Evolutionary conservation across 2,329 filamentous ascomycete genomes (phyloP).

Genomic region (Botrytis pseudocinerea): DNA sequence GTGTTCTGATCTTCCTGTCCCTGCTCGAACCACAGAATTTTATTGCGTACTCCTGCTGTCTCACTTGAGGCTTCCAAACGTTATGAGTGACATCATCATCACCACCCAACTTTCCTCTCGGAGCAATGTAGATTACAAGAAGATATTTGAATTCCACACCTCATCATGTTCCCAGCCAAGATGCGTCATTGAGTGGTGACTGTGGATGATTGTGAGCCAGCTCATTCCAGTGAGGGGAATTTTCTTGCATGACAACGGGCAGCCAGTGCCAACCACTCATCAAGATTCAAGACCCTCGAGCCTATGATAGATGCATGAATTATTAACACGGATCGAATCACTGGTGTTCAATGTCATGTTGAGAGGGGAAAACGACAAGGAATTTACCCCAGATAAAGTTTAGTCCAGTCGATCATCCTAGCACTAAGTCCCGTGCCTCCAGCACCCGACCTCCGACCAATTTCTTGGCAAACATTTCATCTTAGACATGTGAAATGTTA

Average conservation of each 20-base stretch:
- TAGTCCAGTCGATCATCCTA: background rate
- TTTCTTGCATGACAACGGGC: background rate
- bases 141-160: background rate
- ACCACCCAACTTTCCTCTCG: background rate
- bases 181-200: background rate
- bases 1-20: background rate
- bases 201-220: background rate
- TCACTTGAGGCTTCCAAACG: background rate
- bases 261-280: background rate
- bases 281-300: background rate
- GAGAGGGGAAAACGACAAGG: background rate
- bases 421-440: constrained; percentile 13
- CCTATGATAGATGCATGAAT: background rate
- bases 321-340: constrained; percentile 1
- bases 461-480: constrained; percentile 16
- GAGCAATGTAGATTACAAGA: background rate
- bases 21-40: background rate
- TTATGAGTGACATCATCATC: background rate
- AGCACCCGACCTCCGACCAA: background rate
- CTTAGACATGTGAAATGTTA: constrained; percentile 17
- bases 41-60: background rate
- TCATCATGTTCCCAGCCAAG: background rate
- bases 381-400: constrained; percentile 20
- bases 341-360: background rate
- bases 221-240: background rate